phyloP scores from a whole-genome alignment of 75 land plant genomes.

The Picea sitchensis region DNA sequence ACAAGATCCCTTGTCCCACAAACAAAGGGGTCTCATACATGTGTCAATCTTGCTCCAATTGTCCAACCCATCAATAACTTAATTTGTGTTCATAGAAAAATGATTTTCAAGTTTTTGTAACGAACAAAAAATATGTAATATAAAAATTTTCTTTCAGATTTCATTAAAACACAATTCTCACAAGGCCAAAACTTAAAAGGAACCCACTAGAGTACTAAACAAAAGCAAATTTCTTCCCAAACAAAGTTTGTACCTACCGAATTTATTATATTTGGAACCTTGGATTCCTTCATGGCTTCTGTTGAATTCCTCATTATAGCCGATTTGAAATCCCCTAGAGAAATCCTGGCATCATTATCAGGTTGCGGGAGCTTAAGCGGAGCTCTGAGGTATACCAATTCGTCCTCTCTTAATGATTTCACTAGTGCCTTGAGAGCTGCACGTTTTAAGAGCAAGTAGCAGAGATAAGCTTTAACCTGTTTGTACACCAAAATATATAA shows the following conservation, averaged over 20 bases:
- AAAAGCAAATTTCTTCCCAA: not conserved
- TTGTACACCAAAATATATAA: slow-evolving; percentile 65
- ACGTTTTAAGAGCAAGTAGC: slow-evolving; percentile 65
- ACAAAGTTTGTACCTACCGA: slow-evolving; percentile 13
- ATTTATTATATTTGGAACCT: slow-evolving; percentile 23
- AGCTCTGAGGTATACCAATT: slow-evolving; percentile 64
- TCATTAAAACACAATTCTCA: not conserved
- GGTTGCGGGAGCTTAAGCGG: slow-evolving; percentile 80
- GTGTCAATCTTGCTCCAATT: not conserved
- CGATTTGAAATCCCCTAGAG: slow-evolving; percentile 65
- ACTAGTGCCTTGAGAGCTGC: slow-evolving; percentile 92
- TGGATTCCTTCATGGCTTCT: slow-evolving; percentile 33
- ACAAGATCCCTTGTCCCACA: too few species aligned
- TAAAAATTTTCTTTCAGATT: too few species aligned
- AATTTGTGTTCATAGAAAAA: not conserved
- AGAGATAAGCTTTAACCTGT: slow-evolving; percentile 64
- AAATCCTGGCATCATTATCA: slow-evolving; percentile 56
- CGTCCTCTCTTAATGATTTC: slow-evolving; percentile 82
- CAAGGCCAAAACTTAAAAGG: not conserved
- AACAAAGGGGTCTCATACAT: too few species aligned
- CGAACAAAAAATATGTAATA: too few species aligned
- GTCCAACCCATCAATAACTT: not conserved
- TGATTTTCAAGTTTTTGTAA: not conserved
- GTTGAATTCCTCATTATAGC: slow-evolving; percentile 24
- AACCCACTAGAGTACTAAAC: not conserved